phyloP scores from a whole-genome alignment of 768 basidiomycete genomes.

The Coprinopsis marcescibilis region DNA sequence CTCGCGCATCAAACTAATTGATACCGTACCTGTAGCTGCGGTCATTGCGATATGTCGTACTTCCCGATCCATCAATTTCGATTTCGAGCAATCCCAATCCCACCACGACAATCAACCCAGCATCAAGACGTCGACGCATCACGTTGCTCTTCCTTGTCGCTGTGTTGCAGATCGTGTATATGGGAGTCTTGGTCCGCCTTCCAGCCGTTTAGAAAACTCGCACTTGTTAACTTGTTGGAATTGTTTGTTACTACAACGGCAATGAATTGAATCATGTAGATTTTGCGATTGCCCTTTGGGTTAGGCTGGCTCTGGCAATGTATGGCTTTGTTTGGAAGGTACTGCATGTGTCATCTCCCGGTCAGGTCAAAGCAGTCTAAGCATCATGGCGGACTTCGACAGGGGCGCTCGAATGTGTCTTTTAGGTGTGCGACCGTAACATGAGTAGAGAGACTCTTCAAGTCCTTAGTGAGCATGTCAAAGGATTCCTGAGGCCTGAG shows the following conservation, averaged over 20 bases:
- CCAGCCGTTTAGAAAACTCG: background rate
- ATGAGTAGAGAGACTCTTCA: too few relatives aligned
- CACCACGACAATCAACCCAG: slow-evolving; percentile 62
- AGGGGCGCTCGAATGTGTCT: too few relatives aligned
- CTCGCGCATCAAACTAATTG: background rate
- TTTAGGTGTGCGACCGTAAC: too few relatives aligned
- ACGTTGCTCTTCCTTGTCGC: slow-evolving; percentile 88
- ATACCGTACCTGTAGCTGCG: slow-evolving; percentile 54
- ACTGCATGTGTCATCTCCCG: background rate
- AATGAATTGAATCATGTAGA: too few relatives aligned
- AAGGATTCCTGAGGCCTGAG: too few relatives aligned
- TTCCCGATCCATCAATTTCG: slow-evolving; percentile 65
- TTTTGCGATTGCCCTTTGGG: too few relatives aligned
- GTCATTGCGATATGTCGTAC: slow-evolving; percentile 84
- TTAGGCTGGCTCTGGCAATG: background rate
- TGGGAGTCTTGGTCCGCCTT: slow-evolving; percentile 69
- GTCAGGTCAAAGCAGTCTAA: too few relatives aligned
- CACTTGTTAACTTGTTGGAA: background rate
- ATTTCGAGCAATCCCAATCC: slow-evolving; percentile 30
- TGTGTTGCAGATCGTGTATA: slow-evolving; percentile 75
- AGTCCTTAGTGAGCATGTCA: too few relatives aligned
- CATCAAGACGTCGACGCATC: slow-evolving; percentile 78
- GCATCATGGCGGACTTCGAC: too few relatives aligned
- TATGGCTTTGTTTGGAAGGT: background rate
- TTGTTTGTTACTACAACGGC: too few relatives aligned